Evolutionary conservation across 106 monocot genomes (phyloP).

Genomic region (Dendrobium catenatum): DNA sequence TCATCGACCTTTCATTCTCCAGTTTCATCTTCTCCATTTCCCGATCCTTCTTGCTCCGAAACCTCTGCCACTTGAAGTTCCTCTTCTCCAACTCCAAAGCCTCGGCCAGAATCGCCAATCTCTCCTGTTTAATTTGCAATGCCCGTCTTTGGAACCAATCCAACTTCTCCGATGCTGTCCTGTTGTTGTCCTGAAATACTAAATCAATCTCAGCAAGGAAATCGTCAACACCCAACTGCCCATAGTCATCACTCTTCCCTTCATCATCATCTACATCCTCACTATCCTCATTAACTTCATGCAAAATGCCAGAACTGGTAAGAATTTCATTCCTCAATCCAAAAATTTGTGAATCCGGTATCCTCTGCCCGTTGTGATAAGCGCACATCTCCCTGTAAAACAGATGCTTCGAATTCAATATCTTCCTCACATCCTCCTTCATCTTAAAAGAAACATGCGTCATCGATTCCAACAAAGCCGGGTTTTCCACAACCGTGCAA

Average conservation of each 20-base stretch:
- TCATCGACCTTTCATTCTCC: conserved; percentile 45
- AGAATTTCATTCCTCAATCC: conserved; percentile 8
- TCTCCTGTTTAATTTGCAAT: conserved; percentile 36
- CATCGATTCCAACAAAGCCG: conserved; percentile 48
- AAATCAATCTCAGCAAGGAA: conserved; percentile 29
- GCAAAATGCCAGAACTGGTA: neutral
- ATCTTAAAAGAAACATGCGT: conserved; percentile 39
- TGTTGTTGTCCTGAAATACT: conserved; percentile 21
- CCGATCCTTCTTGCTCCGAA: conserved; percentile 60
- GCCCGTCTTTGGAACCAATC: conserved; percentile 28
- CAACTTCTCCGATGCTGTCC: conserved; percentile 15
- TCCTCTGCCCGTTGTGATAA: conserved; percentile 55
- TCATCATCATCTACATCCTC: neutral
- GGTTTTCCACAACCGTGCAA: conserved; percentile 60
- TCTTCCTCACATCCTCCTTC: conserved; percentile 59
- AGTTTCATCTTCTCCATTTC: conserved; percentile 54
- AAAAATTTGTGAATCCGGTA: conserved; percentile 19
- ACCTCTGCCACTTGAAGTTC: conserved; percentile 63
- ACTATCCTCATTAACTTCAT: neutral
- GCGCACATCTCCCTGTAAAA: conserved; percentile 86
- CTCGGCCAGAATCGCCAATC: conserved; percentile 30
- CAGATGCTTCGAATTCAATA: conserved; percentile 65
- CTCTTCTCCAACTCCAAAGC: conserved; percentile 49
- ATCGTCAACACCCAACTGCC: neutral
- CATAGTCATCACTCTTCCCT: conserved; percentile 18